Base-by-base conservation (phyloP, 305 asterid species). In the Nicotiana rustica region DNA sequence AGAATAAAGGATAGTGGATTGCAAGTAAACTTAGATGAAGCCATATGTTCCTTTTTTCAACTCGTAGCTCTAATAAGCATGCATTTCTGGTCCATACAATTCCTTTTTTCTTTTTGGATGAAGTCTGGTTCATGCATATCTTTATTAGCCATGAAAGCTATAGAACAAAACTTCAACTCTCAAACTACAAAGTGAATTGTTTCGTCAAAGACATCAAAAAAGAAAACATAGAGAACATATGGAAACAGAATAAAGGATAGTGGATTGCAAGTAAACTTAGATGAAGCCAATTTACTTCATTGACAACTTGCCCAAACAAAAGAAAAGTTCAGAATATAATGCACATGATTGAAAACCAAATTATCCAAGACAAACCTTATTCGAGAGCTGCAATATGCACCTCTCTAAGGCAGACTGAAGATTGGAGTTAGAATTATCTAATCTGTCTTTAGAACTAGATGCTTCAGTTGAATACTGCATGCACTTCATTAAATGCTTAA, bases 391-490 rank as follows among this genome's bases (percentile, higher is more conserved):
- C 19, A 80, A 79, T 67, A 89, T 88, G 86, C 91, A 89, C 84
- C 73, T 89, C 85, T 88, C 91, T 69, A 89, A 41, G 49, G 91
- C 85, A 86, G 70, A 79, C 83, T 88, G 92, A 80, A 89, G 86
- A 68, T 82, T 86, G 44, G 79, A 64, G 76, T 86, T 82, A 81
- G 83, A 77, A 15, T 83, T 84, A 62, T 85, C 83, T 7, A 81
- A 83, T 38, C 82, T 84, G 25, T 82, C 87, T 67, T 36, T 56
- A 38, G 84, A 82, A 88, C 79, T 82, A 44, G 88, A 85, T 44
- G 67, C 83, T 81, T 88, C 91, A 78, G 87, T 78, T 12, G 85
- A 80, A 85, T 67, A 67, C 81, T 85, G 86, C 66, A 88, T 82
- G 84, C 86, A 86, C 83, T 84, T 89, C 73, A 86, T 76, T n/a